Evolutionary conservation across 768 basidiomycete genomes (phyloP), one percentile per base, ranked within the genome.

Genomic region (Macrolepiota albuminosa): DNA sequence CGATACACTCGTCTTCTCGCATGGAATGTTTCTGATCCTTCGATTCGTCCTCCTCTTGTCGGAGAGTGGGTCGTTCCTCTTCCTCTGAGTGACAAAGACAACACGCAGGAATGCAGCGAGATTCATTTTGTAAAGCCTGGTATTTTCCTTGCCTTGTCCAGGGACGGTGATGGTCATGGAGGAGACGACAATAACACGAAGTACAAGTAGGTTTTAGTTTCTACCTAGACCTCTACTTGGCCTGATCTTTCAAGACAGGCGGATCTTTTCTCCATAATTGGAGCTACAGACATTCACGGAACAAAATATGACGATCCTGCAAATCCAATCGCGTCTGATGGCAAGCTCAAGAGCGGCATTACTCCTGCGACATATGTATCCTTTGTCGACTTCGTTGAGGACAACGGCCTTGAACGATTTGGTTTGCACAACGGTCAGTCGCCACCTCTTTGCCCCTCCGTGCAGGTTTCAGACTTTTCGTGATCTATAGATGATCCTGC

Each of bases 31-130:
- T 72, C 76, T 1, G 65, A 72, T 40, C 67, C 74, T 0, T 58
- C 67, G 0, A 55, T 64, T 9, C 69, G 67, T 10, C 77, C 84
- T 0, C 61, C 61, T 11, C 70, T 87, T 10, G 68, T 76, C 10
- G 84, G 82, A 9, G 85, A 87, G 71, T 87, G 78, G 75, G 79
- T 85, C 29, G 82, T 86, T 14, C 83, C 82, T 14, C 72, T 86
- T 1, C 85, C 84, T 0, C 75, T 77, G 24, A 50, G 76, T 69
- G 75, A 67, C 43, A 81, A 81, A 52, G 77, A 75, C 9, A 84
- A 86, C 43, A 79, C 84, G 0, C 69, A 74, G 52, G 79, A 75
- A 3, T 75, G 77, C 51, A 86, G 82, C 62, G 87, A 88, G 69
- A 74, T 87, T 34, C 77, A 82, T 61, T 87, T 82, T 63, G 74